Evolutionary conservation across 352 stramenopile genomes (phyloP).

Genomic region (Globisporangium radiosum): DNA sequence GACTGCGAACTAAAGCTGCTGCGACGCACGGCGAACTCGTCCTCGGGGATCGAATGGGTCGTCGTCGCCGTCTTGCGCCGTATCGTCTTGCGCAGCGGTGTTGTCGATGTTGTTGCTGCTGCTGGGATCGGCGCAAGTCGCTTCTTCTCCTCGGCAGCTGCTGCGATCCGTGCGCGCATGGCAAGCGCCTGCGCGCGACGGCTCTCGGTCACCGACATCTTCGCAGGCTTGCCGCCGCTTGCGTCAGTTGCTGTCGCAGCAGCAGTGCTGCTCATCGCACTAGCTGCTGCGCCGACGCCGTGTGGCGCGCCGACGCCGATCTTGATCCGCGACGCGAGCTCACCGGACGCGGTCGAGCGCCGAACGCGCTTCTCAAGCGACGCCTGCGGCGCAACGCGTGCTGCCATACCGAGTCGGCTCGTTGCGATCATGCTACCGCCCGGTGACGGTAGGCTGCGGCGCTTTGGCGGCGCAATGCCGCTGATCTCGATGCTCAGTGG

Average conservation of each 20-base stretch:
- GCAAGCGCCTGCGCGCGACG: slow-evolving; percentile 25
- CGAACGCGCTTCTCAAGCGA: slow-evolving; percentile 11
- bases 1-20: slow-evolving; percentile 47
- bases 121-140: slow-evolving; percentile 10
- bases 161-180: slow-evolving; percentile 26
- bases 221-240: slow-evolving; percentile 15
- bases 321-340: slow-evolving; percentile 9
- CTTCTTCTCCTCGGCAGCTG: slow-evolving; percentile 22
- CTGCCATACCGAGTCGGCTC: slow-evolving; percentile 35
- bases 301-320: background rate
- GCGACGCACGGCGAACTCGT: slow-evolving; percentile 36
- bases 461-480: slow-evolving; percentile 19
- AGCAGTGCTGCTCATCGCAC: background rate
- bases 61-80: slow-evolving; percentile 4
- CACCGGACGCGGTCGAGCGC: slow-evolving; percentile 7
- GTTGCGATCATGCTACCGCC: slow-evolving; percentile 14
- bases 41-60: slow-evolving; percentile 28
- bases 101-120: slow-evolving; percentile 2
- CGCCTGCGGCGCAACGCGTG: slow-evolving; percentile 17
- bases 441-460: slow-evolving; percentile 11
- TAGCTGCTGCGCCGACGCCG: background rate
- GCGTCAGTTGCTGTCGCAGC: slow-evolving; percentile 1
- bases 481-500: slow-evolving; percentile 3
- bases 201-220: slow-evolving; percentile 24
- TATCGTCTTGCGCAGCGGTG: background rate